phyloP scores from a whole-genome alignment of 1,284 basidiomycete genomes.

The Tilletia walkeri region DNA sequence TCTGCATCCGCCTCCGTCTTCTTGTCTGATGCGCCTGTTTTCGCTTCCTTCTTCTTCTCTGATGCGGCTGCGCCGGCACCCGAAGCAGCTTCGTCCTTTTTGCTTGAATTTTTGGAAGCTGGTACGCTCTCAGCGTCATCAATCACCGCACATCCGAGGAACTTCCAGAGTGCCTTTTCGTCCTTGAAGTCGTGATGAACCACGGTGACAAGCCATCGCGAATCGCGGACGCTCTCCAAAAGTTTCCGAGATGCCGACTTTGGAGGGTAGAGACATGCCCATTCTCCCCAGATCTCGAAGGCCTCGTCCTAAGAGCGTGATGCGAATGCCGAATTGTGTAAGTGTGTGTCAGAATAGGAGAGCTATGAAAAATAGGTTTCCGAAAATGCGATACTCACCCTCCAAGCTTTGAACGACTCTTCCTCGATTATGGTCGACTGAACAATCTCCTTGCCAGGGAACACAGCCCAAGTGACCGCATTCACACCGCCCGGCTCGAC shows the following conservation, averaged over 20 bases:
- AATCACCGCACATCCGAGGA: conserved; percentile 13
- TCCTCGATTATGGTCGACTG: conserved; percentile 59
- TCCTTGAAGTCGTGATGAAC: conserved; percentile 92
- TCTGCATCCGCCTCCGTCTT: neutral
- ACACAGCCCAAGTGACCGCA: conserved; percentile 59
- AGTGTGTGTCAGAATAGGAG: neutral
- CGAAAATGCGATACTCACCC: conserved; percentile 61
- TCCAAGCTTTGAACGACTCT: conserved; percentile 59
- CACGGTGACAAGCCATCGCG: conserved; percentile 87
- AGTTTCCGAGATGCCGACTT: conserved; percentile 70
- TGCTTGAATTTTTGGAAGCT: neutral
- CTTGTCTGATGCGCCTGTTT: neutral
- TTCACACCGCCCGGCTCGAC: conserved; percentile 56
- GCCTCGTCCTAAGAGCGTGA: conserved; percentile 74
- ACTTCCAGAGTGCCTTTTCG: conserved; percentile 71
- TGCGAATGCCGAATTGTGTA: conserved; percentile 23
- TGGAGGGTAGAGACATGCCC: conserved; percentile 82
- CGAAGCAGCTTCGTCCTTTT: neutral
- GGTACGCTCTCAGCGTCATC: neutral
- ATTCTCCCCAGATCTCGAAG: conserved; percentile 92
- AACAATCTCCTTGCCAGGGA: conserved; percentile 58
- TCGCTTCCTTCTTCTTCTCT: no score
- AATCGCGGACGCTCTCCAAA: conserved; percentile 70
- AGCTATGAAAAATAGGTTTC: no score
- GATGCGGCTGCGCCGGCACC: neutral